phyloP scores from a whole-genome alignment of 1,284 basidiomycete genomes.

The Malassezia caprae region DNA sequence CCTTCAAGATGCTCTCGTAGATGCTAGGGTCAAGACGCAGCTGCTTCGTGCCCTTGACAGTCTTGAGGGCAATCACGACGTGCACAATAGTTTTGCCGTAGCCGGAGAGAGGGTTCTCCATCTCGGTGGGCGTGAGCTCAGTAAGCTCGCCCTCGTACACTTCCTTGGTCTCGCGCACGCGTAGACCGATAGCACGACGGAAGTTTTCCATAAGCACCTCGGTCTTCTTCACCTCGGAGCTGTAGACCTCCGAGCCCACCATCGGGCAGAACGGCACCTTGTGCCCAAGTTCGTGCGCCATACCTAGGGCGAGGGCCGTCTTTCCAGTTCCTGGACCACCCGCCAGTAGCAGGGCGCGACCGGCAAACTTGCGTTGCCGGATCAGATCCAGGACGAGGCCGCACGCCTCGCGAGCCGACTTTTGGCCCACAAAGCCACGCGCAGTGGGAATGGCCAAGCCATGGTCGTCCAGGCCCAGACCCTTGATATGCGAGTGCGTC shows the following conservation, averaged over 20 bases:
- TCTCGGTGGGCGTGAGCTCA: conserved; percentile 78
- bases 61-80: conserved; percentile 91
- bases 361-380: conserved; percentile 81
- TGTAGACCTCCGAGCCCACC: conserved; percentile 95
- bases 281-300: conserved; percentile 82
- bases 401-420: conserved; percentile 82
- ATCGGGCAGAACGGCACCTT: conserved; percentile 98
- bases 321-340: conserved; percentile 88
- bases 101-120: conserved; percentile 54
- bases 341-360: conserved; percentile 72
- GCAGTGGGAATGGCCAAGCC: conserved; percentile 61
- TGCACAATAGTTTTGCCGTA: conserved; percentile 98
- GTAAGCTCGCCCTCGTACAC: conserved; percentile 98
- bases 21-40: conserved; percentile 86
- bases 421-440: conserved; percentile 85
- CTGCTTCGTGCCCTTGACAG: conserved; percentile 96
- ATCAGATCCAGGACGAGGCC: conserved; percentile 83
- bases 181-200: conserved; percentile 78
- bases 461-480: conserved; percentile 77
- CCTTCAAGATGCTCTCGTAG: conserved; percentile 94
- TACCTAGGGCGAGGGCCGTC: conserved; percentile 84
- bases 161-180: conserved; percentile 73
- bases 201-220: conserved; percentile 95
- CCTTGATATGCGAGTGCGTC: conserved; percentile 88
- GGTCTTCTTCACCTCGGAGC: conserved; percentile 95